Base-by-base conservation (phyloP, 257 asterid genomes). In the Solanum raphanifolium region DNA sequence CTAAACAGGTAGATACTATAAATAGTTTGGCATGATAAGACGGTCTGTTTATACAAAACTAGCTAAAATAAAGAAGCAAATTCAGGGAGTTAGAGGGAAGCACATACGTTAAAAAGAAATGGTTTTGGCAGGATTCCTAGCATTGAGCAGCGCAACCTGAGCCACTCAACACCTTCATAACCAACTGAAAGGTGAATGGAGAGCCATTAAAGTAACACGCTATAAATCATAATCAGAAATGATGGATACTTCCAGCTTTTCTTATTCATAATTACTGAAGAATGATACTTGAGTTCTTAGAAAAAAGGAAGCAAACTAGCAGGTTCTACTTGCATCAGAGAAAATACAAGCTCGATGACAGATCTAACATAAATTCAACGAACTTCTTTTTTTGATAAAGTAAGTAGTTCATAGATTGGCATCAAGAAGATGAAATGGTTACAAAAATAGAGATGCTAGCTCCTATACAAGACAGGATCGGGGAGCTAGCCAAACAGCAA, bases 101-200 rank as follows among this genome's bases (percentile, higher is more conserved):
- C 69, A 81, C 85, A 46, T 81, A 81, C 43, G 1, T 81, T 9
- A 81, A 81, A 81, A 18, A 18, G 43, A 46, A 81, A 81, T 81
- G 85, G 4, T 46, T 81, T 81, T 81, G 68, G 41, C 68, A 81
- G 69, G 69, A 81, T 81, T 81, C 69, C 69, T 29, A 48, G 85
- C 85, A 46, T 81, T 81, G 69, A 81, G 85, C 85, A 81, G 85
- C 69, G 20, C 69, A 46, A 81, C 85, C 9, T 46, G 68, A 81
- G 85, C 85, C 85, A 81, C 85, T 81, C 85, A 81, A 81, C 85
- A 81, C 85, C 85, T 18, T 29, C 41, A 81, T 16, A 46, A 46
- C 29, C 68, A 48, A 81, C 85, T 81, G 85, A 81, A 81, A 81
- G 85, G 85, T 81, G 85, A 48, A 48, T 13, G 41, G 41, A 81